These are phyloP conservation scores for Penicillium canariense DNA, from an alignment of 495 filamentous ascomycete species.

Conservation along the genomic window DNA sequence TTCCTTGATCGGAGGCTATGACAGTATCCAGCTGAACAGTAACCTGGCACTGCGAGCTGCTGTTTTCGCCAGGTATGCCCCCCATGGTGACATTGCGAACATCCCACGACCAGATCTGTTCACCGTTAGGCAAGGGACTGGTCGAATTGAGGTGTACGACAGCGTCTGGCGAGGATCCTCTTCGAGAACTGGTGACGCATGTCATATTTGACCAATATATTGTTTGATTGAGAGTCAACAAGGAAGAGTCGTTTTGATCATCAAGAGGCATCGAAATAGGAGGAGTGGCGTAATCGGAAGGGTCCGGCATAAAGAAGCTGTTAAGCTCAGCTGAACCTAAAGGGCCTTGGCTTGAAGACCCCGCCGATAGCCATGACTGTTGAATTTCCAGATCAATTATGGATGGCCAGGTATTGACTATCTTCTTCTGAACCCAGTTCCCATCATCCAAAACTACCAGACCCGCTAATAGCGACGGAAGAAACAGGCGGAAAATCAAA, in stretches of 20 bases:
- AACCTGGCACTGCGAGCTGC: slow-evolving; percentile 6
- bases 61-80: not conserved
- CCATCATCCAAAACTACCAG: slow-evolving; percentile 11
- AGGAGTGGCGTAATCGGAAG: slow-evolving; percentile 12
- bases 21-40: slow-evolving; percentile 11
- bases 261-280: slow-evolving; percentile 11
- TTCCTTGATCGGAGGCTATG: not conserved
- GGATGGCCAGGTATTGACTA: slow-evolving; percentile 23
- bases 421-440: slow-evolving; percentile 1
- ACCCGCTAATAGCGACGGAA: slow-evolving; percentile 24
- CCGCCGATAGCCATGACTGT: slow-evolving; percentile 7
- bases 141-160: not conserved
- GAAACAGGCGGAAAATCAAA: slow-evolving; percentile 14
- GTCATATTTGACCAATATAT: slow-evolving; percentile 26
- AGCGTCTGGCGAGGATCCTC: not conserved
- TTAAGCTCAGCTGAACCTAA: not conserved
- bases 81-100: not conserved
- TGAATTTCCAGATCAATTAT: slow-evolving; percentile 21
- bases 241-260: slow-evolving; percentile 2
- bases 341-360: slow-evolving; percentile 1
- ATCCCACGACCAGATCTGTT: slow-evolving; percentile 7
- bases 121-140: not conserved
- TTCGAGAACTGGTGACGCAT: slow-evolving; percentile 2
- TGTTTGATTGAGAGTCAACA: slow-evolving; percentile 18
- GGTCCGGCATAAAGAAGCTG: slow-evolving; percentile 2